These are phyloP conservation scores for Phytomonas francai DNA, from an alignment of 208 protist genomes.

Conservation along the genomic window DNA sequence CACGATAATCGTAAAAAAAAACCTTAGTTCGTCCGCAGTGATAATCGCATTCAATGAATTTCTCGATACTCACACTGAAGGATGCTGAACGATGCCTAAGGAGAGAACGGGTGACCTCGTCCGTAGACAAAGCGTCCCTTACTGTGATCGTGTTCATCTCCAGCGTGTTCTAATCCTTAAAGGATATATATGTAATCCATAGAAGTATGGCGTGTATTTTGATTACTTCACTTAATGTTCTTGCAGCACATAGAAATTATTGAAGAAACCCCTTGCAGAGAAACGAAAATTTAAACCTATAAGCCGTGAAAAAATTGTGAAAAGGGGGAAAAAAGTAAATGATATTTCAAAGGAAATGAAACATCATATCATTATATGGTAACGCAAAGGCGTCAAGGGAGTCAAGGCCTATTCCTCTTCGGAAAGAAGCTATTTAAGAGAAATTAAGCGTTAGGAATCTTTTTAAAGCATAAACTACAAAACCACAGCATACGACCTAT, in stretches of 20 bases:
- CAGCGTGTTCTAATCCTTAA: not conserved
- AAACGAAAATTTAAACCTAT: not conserved
- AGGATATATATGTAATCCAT: constrained; percentile 1
- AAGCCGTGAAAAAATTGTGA: not conserved
- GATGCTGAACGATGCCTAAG: constrained; percentile 15
- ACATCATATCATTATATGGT: not conserved
- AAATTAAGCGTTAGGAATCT: not conserved
- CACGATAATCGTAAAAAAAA: constrained; percentile 7
- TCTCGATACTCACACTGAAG: not conserved
- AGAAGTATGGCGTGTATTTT: not conserved
- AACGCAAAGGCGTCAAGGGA: not conserved
- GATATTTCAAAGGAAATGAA: not conserved
- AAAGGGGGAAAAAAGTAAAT: not conserved
- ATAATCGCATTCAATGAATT: constrained; percentile 10
- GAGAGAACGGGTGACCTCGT: constrained; percentile 18
- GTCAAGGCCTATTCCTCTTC: not conserved
- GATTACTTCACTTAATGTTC: not conserved
- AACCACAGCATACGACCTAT: not conserved
- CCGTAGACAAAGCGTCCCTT: constrained; percentile 6
- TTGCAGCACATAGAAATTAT: constrained; percentile 7
- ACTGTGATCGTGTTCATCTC: constrained; percentile 12
- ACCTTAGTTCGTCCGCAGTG: constrained; percentile 1
- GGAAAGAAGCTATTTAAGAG: not conserved
- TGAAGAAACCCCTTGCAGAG: not conserved
- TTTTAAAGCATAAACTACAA: constrained; percentile 1